Evolutionary conservation across 1,284 basidiomycete species (phyloP), one percentile per base, ranked within the genome.

Genomic region (Amylostereum chailletii): DNA sequence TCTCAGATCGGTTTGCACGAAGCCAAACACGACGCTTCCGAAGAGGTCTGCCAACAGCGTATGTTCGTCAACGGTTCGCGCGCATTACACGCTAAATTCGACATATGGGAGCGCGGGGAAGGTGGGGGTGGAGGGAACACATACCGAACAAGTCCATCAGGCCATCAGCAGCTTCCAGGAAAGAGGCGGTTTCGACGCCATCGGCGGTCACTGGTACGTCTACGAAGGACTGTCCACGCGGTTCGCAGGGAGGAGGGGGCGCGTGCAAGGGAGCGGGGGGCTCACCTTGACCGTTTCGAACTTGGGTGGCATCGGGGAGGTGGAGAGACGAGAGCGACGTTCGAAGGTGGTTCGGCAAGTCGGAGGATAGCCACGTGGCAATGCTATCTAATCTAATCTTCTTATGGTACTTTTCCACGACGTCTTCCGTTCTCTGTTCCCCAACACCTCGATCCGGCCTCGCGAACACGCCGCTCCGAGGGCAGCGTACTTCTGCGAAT

Each of bases 121-220:
- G 48, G 37, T 27, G 46, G 38, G 36, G 34, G 31, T 42, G 34
- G 34, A 9, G 41, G 37, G 46, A 32, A 45, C 7, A 60, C 80
- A 53, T 58, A 92, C 93, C 87, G 64, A 98, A 98, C 71, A 98
- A 79, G 63, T 86, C 80, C 54, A 94, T 81, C 45, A 98, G 76
- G 33, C 90, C 92, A 67, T 96, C 91, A 39, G 90, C 85, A 0
- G 94, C 94, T 62, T 92, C 85, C 50, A 94, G 74, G 72, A 98
- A 99, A 3, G 77, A 69, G 29, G 70, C 62, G 0, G 93, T 94
- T 60, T 92, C 83, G 49, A 97, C 81, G n/a, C 94, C 94, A 5
- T 72, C 68, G 39, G 81, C 77, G 31, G 79, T 82, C 60, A 89
- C 73, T 27, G 83, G 78, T 34, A 98, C 90, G 59, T 96, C 90